These are phyloP conservation scores for Recurvomyces mirabilis DNA, from an alignment of 495 filamentous ascomycete genomes.

Conservation along the genomic window DNA sequence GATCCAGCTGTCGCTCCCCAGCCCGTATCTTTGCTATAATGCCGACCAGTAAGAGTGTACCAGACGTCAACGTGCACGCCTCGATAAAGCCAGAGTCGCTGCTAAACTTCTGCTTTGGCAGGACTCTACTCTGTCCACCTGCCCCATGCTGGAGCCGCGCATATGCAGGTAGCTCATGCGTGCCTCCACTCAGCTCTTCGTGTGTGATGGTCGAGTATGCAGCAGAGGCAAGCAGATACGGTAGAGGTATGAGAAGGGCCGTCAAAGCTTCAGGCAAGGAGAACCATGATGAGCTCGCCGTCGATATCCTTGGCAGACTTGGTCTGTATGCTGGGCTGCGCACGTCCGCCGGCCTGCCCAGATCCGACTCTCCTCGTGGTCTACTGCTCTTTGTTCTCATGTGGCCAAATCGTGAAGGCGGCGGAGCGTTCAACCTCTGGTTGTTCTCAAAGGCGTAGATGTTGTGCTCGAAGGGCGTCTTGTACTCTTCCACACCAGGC, in stretches of 20 bases:
- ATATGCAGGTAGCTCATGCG: conserved; percentile 2
- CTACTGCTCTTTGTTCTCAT: conserved; percentile 14
- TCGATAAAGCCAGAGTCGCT: conserved; percentile 19
- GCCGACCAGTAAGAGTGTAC: conserved; percentile 33
- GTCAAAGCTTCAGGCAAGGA: conserved; percentile 20
- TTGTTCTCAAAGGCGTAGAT: neutral
- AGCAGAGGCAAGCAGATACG: conserved; percentile 21
- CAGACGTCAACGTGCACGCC: conserved; percentile 31
- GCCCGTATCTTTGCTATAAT: conserved; percentile 28
- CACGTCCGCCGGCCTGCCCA: conserved; percentile 10
- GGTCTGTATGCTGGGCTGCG: conserved; percentile 1
- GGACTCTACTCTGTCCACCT: neutral
- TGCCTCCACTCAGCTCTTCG: conserved; percentile 1
- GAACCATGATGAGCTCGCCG: conserved; percentile 8
- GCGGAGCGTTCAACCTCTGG: neutral
- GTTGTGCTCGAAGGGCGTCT: conserved; percentile 10
- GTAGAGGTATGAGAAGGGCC: conserved; percentile 21
- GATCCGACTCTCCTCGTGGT: conserved; percentile 17
- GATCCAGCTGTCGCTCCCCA: conserved; percentile 24
- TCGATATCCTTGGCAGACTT: neutral
- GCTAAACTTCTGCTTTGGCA: conserved; percentile 13
- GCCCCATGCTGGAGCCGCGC: conserved; percentile 5
- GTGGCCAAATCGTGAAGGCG: neutral
- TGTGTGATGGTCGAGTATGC: conserved; percentile 13
- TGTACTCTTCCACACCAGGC: neutral